phyloP scores from a whole-genome alignment of 345 rosid genomes.

The Lumnitzera littorea region DNA sequence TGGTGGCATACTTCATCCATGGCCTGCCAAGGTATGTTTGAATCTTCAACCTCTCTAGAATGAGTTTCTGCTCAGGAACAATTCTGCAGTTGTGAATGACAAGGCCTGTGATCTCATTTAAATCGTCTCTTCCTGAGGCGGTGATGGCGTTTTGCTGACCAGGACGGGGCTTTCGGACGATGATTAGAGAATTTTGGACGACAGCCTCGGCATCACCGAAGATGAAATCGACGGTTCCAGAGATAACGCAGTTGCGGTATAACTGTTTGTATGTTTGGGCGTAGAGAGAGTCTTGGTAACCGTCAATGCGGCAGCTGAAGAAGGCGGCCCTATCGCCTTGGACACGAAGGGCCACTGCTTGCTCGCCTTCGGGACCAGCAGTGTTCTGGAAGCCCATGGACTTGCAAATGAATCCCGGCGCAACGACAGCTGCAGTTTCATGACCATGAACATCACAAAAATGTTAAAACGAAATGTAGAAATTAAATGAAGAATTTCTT shows the following conservation, averaged over 20 bases:
- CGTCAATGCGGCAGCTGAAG: conserved; percentile 59
- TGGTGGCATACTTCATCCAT: too few species aligned
- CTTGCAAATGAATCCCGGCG: conserved; percentile 36
- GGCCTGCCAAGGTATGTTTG: too few species aligned
- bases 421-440: conserved; percentile 36
- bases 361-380: too few species aligned
- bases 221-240: conserved; percentile 17
- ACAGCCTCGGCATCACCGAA: conserved; percentile 51
- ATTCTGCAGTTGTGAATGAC: too few species aligned
- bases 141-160: conserved; percentile 54
- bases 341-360: not conserved
- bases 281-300: conserved; percentile 64
- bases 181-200: conserved; percentile 61
- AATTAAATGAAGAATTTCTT: too few species aligned
- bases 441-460: too few species aligned
- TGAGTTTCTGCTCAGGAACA: too few species aligned
- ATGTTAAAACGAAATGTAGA: not conserved
- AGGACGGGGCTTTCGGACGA: conserved; percentile 34
- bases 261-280: conserved; percentile 42
- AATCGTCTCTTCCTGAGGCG: conserved; percentile 38
- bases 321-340: conserved; percentile 42
- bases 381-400: too few species aligned
- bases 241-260: conserved; percentile 57
- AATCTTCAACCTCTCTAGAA: too few species aligned
- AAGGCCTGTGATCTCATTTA: too few species aligned